A percentile compares a stretch with the other conserved stretches of the same genome.
Evolutionary conservation across 805 yeast species (phyloP).

Genomic region (Starmera dryadoides): DNA sequence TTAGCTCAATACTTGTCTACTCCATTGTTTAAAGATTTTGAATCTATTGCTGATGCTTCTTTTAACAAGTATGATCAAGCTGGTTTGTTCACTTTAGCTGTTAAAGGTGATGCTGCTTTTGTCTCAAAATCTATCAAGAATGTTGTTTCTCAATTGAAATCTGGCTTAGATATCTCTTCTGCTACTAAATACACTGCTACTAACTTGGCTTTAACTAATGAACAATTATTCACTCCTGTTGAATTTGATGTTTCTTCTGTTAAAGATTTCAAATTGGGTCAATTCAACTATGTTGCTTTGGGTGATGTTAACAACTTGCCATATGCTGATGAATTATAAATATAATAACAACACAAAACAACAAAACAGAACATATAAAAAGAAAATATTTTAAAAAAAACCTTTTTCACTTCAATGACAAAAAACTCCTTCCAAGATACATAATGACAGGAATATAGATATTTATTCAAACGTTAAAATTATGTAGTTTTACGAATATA

Average conservation of each 20-base stretch:
- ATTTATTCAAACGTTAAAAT: too few species aligned
- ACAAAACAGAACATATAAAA: not conserved
- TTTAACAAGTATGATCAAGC: conserved; percentile 68
- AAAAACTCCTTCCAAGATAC: not conserved
- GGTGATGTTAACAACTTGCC: conserved; percentile 88
- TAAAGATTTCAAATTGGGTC: conserved; percentile 41
- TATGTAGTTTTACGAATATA: too few species aligned
- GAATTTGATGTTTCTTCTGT: conserved; percentile 31
- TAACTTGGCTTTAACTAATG: conserved; percentile 34
- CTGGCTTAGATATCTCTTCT: conserved; percentile 48
- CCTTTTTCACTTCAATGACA: not conserved
- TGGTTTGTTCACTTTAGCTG: conserved; percentile 69
- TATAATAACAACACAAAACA: conserved; percentile 1
- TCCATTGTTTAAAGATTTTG: conserved; percentile 48
- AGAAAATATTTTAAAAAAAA: not conserved
- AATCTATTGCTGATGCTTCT: conserved; percentile 44
- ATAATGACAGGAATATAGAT: not conserved
- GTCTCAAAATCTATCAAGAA: conserved; percentile 57
- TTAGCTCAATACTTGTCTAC: conserved; percentile 60
- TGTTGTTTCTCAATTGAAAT: conserved; percentile 44
- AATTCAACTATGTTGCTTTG: conserved; percentile 79
- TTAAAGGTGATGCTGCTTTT: conserved; percentile 50
- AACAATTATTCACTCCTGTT: conserved; percentile 25
- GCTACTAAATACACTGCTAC: conserved; percentile 50
- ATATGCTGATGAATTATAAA: conserved; percentile 77